These are phyloP conservation scores for Stephania cephalantha DNA, from an alignment of 164 flowering plant species.

Conservation along the genomic window DNA sequence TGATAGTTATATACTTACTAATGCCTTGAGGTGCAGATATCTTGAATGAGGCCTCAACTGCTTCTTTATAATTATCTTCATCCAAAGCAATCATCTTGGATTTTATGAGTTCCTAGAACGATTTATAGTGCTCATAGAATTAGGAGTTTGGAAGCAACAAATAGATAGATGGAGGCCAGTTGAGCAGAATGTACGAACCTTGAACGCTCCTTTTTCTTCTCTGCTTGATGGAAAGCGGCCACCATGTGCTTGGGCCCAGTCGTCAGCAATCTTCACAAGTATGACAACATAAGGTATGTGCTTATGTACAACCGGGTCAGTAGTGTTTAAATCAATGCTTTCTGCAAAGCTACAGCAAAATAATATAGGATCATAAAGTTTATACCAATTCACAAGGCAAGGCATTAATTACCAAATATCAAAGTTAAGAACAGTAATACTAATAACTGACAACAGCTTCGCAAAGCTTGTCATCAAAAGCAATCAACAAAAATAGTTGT, in stretches of 20 bases:
- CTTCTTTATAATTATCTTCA: conserved; percentile 98
- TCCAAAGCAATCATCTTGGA: conserved; percentile 60
- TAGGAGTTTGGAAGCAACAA: not conserved
- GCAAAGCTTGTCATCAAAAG: not conserved
- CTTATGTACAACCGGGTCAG: conserved; percentile 87
- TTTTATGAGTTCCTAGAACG: conserved; percentile 65
- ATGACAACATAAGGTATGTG: conserved; percentile 92
- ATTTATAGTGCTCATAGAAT: conserved; percentile 12
- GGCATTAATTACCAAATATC: not conserved
- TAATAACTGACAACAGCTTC: not conserved
- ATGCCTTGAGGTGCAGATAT: conserved; percentile 79
- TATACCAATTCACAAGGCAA: not conserved
- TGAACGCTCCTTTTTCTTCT: conserved; percentile 84
- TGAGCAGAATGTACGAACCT: conserved; percentile 42
- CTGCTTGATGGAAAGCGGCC: conserved; percentile 81
- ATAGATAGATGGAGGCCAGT: conserved; percentile 1
- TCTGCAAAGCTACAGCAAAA: conserved; percentile 63
- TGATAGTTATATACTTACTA: conserved; percentile 42
- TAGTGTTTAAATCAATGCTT: conserved; percentile 56
- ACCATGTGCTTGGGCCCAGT: conserved; percentile 67
- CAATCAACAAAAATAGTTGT: not conserved
- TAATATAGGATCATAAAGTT: conserved; percentile 7
- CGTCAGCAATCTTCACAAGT: conserved; percentile 86
- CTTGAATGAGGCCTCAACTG: conserved; percentile 86
- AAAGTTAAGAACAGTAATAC: not conserved